Conservation (phyloP, 331 rosid species). For the Quercus phellos region DNA sequence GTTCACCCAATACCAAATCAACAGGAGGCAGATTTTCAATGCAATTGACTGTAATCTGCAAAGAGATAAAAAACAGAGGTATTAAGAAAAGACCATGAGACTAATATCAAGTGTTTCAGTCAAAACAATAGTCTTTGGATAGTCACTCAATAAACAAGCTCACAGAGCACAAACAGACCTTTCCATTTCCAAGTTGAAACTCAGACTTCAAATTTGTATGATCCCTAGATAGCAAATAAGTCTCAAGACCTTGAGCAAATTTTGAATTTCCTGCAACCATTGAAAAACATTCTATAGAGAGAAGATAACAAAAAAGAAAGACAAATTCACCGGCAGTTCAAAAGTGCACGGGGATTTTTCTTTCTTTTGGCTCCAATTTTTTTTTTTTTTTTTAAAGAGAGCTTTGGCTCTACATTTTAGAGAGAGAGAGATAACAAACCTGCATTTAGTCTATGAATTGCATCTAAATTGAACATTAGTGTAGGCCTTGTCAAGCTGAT, state of each 20-base stretch:
- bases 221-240: constrained; percentile 69
- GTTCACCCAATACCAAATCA: constrained; percentile 51
- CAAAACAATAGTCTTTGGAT: not conserved
- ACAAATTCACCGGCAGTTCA: not conserved
- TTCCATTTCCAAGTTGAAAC: constrained; percentile 68
- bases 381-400: too few species aligned
- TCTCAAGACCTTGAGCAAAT: constrained; percentile 41
- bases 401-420: too few species aligned
- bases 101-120: not conserved
- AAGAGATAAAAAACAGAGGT: not conserved
- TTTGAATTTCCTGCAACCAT: constrained; percentile 57
- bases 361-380: too few species aligned
- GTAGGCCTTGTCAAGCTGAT: constrained; percentile 73
- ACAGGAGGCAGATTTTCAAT: constrained; percentile 55
- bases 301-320: not conserved
- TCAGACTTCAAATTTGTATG: constrained; percentile 60
- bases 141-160: not conserved
- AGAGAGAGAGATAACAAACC: constrained; percentile 28
- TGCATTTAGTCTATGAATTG: constrained; percentile 41
- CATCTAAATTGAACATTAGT: constrained; percentile 38
- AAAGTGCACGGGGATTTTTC: not conserved
- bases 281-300: not conserved
- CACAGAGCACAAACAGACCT: constrained; percentile 40
- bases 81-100: not conserved
- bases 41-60: constrained; percentile 56